These are phyloP conservation scores for Fusarium tanahbumbuense DNA, from an alignment of 2,329 filamentous ascomycete species.

Conservation along the genomic window DNA sequence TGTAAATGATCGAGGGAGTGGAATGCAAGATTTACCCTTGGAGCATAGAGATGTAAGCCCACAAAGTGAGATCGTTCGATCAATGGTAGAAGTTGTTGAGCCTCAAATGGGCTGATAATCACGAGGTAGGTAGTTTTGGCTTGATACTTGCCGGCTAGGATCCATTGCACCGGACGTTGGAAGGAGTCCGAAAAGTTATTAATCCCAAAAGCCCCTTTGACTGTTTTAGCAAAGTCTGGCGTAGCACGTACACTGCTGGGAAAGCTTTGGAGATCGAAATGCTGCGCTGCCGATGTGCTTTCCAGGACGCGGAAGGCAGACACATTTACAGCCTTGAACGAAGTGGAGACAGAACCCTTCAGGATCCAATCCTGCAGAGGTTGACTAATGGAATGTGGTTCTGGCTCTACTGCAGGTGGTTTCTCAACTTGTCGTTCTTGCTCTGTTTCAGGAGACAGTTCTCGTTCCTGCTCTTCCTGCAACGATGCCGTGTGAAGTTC, in stretches of 20 bases:
- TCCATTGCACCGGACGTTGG: constrained; percentile 44
- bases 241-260: constrained; percentile 29
- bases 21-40: constrained; percentile 53
- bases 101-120: constrained; percentile 70
- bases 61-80: constrained; percentile 54
- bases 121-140: not conserved
- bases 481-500: constrained; percentile 48
- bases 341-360: constrained; percentile 2
- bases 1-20: constrained; percentile 29
- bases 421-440: constrained; percentile 66
- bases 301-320: constrained; percentile 35
- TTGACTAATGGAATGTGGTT: constrained; percentile 55
- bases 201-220: not conserved
- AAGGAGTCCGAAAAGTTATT: constrained; percentile 32
- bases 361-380: constrained; percentile 50
- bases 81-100: constrained; percentile 58
- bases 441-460: constrained; percentile 73
- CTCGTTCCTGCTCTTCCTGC: constrained; percentile 76
- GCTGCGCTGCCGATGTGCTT: constrained; percentile 31
- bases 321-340: constrained; percentile 11
- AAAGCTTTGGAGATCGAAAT: constrained; percentile 29
- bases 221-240: constrained; percentile 31
- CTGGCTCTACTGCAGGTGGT: constrained; percentile 55
- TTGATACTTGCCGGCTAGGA: not conserved
- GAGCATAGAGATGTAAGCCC: constrained; percentile 60